Evolutionary conservation across 768 basidiomycete species (phyloP), one percentile per base, ranked within the genome.

Genomic region (Hygrophoropsis aurantiaca): DNA sequence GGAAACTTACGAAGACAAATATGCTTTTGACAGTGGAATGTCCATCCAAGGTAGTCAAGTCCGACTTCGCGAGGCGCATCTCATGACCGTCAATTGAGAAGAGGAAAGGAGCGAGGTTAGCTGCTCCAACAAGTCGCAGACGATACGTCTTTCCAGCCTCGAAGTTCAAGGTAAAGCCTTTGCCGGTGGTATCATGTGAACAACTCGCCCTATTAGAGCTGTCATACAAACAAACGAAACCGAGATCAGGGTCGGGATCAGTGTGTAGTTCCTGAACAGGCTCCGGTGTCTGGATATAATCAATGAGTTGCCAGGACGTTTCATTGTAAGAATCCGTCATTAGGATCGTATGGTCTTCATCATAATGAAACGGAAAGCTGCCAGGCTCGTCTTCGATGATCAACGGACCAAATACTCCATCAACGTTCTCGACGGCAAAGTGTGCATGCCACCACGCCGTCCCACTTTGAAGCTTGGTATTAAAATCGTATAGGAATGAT

Each of bases 71-170:
- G 50, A 88, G 78, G 6, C 74, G 69, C 85, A 90, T 87, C 24
- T 85, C 77, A 56, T 90, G 87, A 7, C 87, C 87, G 55, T 87
- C 86, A 37, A 90, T 86, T 81, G 84, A 87, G 67, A 90, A 87
- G 74, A 73, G 87, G 66, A 88, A 87, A 42, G 78, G 78, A 0
- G 83, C 66, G 53, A 90, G 82, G 0, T 78, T 85, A 46, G 80
- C 75, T 11, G 80, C 85, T 66, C 93, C 94, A 60, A 93, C 70
- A 56, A 95, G 71, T 15, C 90, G 81, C 33, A 94, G 72, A 24
- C 88, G 81, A 67, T 95, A 94, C 5, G 85, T 94, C 71, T 88
- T 89, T 2, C 91, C 91, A 10, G 88, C 77, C 54, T 18, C 61
- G 71, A 95, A 93, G 0, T 81, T 76, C 3, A 95, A 71, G 1